Evolutionary conservation across 208 protist genomes (phyloP), one percentile per base, ranked within the genome.

Genomic region (Trypanosoma caninum): DNA sequence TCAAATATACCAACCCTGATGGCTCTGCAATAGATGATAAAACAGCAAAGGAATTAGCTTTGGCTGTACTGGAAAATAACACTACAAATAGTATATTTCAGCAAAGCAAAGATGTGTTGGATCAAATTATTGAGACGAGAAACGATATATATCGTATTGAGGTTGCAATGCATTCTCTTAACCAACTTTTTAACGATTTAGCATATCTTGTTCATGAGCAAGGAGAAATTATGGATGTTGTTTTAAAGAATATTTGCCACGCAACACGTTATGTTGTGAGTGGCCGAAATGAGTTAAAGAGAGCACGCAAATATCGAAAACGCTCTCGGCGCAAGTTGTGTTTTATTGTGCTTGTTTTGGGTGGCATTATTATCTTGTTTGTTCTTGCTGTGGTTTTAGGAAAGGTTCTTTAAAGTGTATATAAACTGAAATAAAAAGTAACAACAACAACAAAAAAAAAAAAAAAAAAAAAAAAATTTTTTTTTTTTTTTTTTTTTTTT

Each of bases 91-190:
- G 75, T 62, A 88, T 96, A 48, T 96, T 96, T 59, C 86, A 92
- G 66, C 84, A 94, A 63, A 92, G 80, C 58, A 94, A 94, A 54
- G 83, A 90, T 58, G 79, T 89, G 13, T 71, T 96, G 27, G 85
- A 76, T 13, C 78, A 78, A 27, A 80, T 91, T 40, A 86, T 93
- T 40, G 91, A 97, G 62, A 95, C 82, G 23, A 76, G 87, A 31
- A 90, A 91, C 59, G 91, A 97, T 54, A 93, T 97, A 44, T 91
- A 86, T 48, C 78, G 83, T 37, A 95, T 97, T 62, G 91, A 97
- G 63, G 69, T 82, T 48, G 85, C 82, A 14, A 93, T 97, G 86
- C 83, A 80, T 3, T 75, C 87, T 27, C 71, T 97, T 10, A 87
- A 94, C 44, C 89, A 92, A 65, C 71, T 95, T 55, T 95, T 97